Base-by-base conservation (phyloP, 108 stramenopile genomes). In the Aurantiochytrium sp. region DNA sequence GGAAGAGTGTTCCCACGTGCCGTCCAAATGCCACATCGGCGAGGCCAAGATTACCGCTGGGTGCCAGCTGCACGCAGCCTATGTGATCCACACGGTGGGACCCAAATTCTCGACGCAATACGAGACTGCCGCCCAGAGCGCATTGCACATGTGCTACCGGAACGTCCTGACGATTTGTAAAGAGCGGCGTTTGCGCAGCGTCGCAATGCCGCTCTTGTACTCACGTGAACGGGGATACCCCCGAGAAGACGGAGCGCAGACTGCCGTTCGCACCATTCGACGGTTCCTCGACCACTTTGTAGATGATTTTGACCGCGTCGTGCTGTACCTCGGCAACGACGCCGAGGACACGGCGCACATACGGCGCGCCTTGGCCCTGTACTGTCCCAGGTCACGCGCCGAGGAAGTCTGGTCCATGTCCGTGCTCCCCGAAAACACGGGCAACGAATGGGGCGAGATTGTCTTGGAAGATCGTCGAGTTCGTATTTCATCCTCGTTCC, bases 371-470 rank as follows among this genome's bases (percentile, higher is more conserved):
- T 23, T 83, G 51, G 45, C 49, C 51, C 19, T 83, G 12, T 83
- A 83, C 76, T 47, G 49, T 12, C 76, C 76, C 12, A 43, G 76
- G 5, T 45, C n/a, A n/a, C 23, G 25, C 25, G 49, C 49, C 10
- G 76, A 83, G 23, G 49, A 53, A 1, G 45, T 23, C 10, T 83
- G 76, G 76, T 47, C 76, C n/a, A 83, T 53, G 45, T 12, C 6
- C 0, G 0, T 45, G 43, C 12, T 53, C 10, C 76, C 76, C 14
- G 49, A 47, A 45, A 28, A 83, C 4, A 53, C 49, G 25, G 76
- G 76, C 23, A 83, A 83, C 51, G 76, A 83, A 23, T 83, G 76
- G 76, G 76, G 76, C 23, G 76, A 83, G 51, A 83, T 47, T 12
- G 76, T 53, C 43, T 6, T 28, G 10, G 76, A 47, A 6, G 76